Base-by-base conservation (phyloP, 1,284 basidiomycete genomes). In the Xanthoconium separans region DNA sequence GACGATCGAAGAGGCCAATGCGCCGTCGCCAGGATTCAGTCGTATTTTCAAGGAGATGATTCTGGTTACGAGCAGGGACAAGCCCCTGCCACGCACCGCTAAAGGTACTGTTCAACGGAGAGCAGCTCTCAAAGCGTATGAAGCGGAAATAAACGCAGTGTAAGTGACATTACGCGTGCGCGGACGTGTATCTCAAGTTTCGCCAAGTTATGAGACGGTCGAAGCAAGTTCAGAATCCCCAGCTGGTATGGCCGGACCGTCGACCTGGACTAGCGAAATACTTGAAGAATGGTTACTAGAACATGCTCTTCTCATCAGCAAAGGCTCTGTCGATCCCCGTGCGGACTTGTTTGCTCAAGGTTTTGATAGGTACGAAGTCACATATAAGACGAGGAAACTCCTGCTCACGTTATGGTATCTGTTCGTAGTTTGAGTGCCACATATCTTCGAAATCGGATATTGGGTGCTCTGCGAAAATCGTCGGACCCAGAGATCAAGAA, bases 321-420 rank as follows among this genome's bases (percentile, higher is more conserved):
- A 22, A 22, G 31, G 49, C 16, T 5, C 24, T 0, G 27, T 66
- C 3, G 59, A 65, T 31, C 49, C 62, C 2, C 30, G 36, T 0
- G 46, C 53, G 2, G 71, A 73, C 37, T 27, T 73, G 1, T 75
- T 74, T 42, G 57, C 61, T 15, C 69, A 70, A 44, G 72, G 72
- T 4, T 72, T 74, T 46, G 72, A 74, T 50, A 74, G 72, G 71
- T 71, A 43, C 27, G 59, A 2, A 2, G 11, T 42, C n/a, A 16
- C 2, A 11, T 15, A 4, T 36, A 10, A 22, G 8, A 6, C 1
- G 1, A 34, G 4, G 15, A 6, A 4, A 3, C 22, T 2, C 22
- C 29, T 15, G 5, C 40, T 58, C n/a, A 60, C 15, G 2, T 9
- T 0, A 1, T 22, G 1, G 15, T 47, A 2, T 24, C 27, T 12